Evolutionary conservation across 345 rosid species (phyloP), one percentile per base, ranked within the genome.

Genomic region (Salix viminalis): DNA sequence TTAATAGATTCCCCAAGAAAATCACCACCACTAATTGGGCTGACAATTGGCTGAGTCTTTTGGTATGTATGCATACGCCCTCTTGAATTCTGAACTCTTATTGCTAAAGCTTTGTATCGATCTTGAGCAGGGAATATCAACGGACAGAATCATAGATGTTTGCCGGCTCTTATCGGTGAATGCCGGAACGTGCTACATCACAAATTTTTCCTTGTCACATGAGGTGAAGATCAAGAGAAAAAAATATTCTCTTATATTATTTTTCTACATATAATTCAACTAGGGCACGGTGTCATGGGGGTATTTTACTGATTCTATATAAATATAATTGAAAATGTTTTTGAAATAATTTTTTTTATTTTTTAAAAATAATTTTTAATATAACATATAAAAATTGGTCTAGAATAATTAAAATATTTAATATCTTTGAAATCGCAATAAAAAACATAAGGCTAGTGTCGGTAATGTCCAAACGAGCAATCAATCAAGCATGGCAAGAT

Each of bases 111-210:
- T 14, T 26, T 4, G 36, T 44, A 36, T 66, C 16, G 62, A 36
- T 9, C 2, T 80, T 77, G 76, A 56, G 74, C 92, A 96, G 99
- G 95, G 99, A 1, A 96, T 96, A 82, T 96, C 99, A 54, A 96
- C 99, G n/a, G 99, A 96, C 89, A 90, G 92, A 80, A 91, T 93
- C 46, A 87, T 93, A 58, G 98, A 96, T 69, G 92, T 92, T 76
- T 92, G 94, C 18, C 94, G 98, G 78, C 93, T 93, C 54, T 69
- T 96, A 72, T 86, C 91, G 2, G 97, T 90, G 76, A 86, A 90
- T 81, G 81, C 89, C 0, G 94, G 92, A 16, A 85, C 97, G 42
- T 96, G 99, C 81, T 77, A 82, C 82, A 36, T 93, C 79, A 93
- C 99, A 34, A 93, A 85, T 69, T 90, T 91, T 77, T 91, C 97